Base-by-base conservation (phyloP, 805 yeast species). In the Hanseniaspora hatyaiensis region DNA sequence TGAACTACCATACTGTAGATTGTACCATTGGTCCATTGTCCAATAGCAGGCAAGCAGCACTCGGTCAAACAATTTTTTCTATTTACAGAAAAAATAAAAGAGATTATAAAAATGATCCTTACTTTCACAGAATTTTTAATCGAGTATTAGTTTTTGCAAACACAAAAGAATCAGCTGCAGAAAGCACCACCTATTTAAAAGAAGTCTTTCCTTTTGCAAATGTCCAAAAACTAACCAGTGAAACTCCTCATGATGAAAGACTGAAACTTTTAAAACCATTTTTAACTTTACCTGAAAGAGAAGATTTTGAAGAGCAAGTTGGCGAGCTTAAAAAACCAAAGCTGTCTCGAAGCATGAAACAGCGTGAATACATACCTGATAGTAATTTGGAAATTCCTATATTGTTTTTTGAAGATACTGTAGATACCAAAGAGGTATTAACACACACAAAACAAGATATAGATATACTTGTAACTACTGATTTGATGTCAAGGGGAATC, bases 41-140 rank as follows among this genome's bases (percentile, higher is more conserved):
- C 56, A 92, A 94, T 6, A 82, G 88, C 34, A 86, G 84, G 61
- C 66, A 75, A 47, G 80, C 86, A 56, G 94, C 95, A 4, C 67
- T 87, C 51, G 92, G 94, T 2, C 96, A 92, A 64, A 84, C 86
- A 1, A 61, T 89, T 9, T 87, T 82, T 60, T 88, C 95, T 0
- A 83, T 92, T 44, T 78, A 77, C 54, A 77, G 79, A 50, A 95
- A 86, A 61, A 86, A 85, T 45, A 36, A 30, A 30, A 44, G 28
- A 26, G 29, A 29, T 16, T 44, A 44, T 23, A 22, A n/a, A n/a
- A 75, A 89, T 1, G 96, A 88, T 59, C 69, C 68, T 16, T 30
- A 37, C 16, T 18, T 44, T 16, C 34, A 30, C 19, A 85, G 84
- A 0, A 71, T 61, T 47, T 82, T 80, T 41, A 88, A 92, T 62